These are phyloP conservation scores for Tolypocladium tropicale DNA, from an alignment of 2,329 filamentous ascomycete species.

Conservation along the genomic window DNA sequence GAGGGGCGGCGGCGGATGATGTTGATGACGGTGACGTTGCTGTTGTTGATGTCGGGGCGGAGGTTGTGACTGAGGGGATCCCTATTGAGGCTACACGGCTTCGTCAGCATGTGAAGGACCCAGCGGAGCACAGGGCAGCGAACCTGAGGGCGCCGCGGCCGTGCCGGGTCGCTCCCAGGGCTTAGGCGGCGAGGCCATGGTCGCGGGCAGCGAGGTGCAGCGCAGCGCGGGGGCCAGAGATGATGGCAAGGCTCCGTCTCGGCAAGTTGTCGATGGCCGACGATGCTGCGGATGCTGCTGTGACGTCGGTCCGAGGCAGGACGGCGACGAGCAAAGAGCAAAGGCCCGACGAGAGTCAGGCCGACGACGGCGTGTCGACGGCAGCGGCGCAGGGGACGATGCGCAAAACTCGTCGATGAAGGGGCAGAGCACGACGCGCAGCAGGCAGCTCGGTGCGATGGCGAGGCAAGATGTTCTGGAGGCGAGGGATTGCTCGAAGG, in stretches of 20 bases:
- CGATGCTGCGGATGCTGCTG: not conserved
- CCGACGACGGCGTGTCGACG: not conserved
- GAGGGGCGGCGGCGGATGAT: slow-evolving; percentile 44
- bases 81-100: slow-evolving; percentile 12
- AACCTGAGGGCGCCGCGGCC: slow-evolving; percentile 34
- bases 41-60: slow-evolving; percentile 30
- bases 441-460: not conserved
- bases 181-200: slow-evolving; percentile 80
- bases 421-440: not conserved
- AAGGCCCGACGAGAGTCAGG: not conserved
- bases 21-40: slow-evolving; percentile 30
- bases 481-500: not conserved
- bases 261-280: not conserved
- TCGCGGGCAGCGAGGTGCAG: not conserved
- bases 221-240: not conserved
- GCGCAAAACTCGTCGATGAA: too few relatives aligned
- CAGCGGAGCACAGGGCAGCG: slow-evolving; percentile 14
- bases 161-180: slow-evolving; percentile 84
- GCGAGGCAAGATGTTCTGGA: not conserved
- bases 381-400: too few relatives aligned
- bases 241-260: not conserved
- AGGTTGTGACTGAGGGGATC: slow-evolving; percentile 23
- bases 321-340: not conserved
- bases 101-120: slow-evolving; percentile 14
- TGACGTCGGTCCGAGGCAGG: not conserved